Conservation (phyloP, 768 basidiomycete genomes). For the Naganishia onofrii region DNA sequence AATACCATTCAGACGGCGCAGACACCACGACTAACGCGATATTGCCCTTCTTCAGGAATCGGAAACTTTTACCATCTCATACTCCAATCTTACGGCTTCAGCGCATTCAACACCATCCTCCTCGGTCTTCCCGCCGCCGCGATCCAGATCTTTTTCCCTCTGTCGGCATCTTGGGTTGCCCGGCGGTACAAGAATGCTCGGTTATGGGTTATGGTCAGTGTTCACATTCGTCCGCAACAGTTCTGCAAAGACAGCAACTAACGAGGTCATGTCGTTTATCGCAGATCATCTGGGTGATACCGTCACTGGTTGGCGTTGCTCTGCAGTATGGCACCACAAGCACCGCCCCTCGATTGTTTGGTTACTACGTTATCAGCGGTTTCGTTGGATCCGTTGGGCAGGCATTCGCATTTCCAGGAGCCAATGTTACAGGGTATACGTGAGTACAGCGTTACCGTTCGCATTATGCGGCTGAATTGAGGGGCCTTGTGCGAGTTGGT, state of each 20-base stretch:
- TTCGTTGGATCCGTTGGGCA: slow-evolving; percentile 39
- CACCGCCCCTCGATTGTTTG: slow-evolving; percentile 35
- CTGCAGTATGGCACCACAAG: slow-evolving; percentile 37
- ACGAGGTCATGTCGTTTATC: background rate
- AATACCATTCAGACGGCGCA: background rate
- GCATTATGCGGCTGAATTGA: too few species aligned
- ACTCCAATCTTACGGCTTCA: slow-evolving; percentile 40
- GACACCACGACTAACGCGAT: background rate
- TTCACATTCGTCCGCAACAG: too few species aligned
- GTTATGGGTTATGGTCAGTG: slow-evolving; percentile 34
- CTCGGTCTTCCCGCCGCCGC: slow-evolving; percentile 40
- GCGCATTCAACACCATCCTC: slow-evolving; percentile 39
- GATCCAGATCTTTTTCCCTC: slow-evolving; percentile 40
- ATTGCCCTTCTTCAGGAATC: slow-evolving; percentile 20
- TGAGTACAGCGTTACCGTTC: background rate
- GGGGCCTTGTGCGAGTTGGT: background rate
- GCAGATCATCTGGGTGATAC: slow-evolving; percentile 34
- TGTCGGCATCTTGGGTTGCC: slow-evolving; percentile 37
- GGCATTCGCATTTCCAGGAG: slow-evolving; percentile 39
- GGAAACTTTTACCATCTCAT: slow-evolving; percentile 42
- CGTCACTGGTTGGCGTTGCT: slow-evolving; percentile 36
- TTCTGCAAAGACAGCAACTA: background rate
- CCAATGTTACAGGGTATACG: slow-evolving; percentile 40
- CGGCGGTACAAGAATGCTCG: slow-evolving; percentile 32
- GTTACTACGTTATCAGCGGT: slow-evolving; percentile 38